phyloP scores from a whole-genome alignment of 2,329 filamentous ascomycete genomes.

The Diaporthe helianthi region DNA sequence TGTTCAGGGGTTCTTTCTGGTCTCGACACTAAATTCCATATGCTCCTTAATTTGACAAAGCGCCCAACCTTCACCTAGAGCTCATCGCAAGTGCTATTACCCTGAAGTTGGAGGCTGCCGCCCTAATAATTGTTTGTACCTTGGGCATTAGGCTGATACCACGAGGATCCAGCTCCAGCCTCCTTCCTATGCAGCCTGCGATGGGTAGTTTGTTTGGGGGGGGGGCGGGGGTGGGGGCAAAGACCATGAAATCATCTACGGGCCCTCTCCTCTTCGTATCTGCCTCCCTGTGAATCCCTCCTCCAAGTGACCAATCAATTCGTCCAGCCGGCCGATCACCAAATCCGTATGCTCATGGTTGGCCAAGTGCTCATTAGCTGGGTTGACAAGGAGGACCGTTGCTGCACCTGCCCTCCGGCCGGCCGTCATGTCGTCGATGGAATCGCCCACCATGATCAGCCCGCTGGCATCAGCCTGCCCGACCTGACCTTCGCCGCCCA shows the following conservation, averaged over 20 bases:
- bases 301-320: slow-evolving; percentile 78
- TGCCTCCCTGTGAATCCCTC: slow-evolving; percentile 70
- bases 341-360: slow-evolving; percentile 80
- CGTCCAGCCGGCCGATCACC: slow-evolving; percentile 74
- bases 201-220: too few relatives aligned
- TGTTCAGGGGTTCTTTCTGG: not conserved
- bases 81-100: not conserved
- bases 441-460: slow-evolving; percentile 76
- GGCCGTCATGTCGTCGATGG: slow-evolving; percentile 91
- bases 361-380: slow-evolving; percentile 75
- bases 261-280: slow-evolving; percentile 26
- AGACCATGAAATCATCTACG: too few relatives aligned
- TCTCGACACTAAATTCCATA: not conserved
- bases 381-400: slow-evolving; percentile 86
- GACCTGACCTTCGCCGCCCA: slow-evolving; percentile 36
- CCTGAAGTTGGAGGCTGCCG: not conserved
- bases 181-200: not conserved
- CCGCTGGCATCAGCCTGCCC: slow-evolving; percentile 51
- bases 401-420: slow-evolving; percentile 83
- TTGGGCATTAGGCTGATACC: not conserved
- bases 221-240: too few relatives aligned
- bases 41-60: not conserved
- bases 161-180: not conserved
- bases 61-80: not conserved
- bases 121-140: not conserved